Evolutionary conservation across 768 basidiomycete species (phyloP), one percentile per base, ranked within the genome.

Genomic region (Mrakia hoshinonis): DNA sequence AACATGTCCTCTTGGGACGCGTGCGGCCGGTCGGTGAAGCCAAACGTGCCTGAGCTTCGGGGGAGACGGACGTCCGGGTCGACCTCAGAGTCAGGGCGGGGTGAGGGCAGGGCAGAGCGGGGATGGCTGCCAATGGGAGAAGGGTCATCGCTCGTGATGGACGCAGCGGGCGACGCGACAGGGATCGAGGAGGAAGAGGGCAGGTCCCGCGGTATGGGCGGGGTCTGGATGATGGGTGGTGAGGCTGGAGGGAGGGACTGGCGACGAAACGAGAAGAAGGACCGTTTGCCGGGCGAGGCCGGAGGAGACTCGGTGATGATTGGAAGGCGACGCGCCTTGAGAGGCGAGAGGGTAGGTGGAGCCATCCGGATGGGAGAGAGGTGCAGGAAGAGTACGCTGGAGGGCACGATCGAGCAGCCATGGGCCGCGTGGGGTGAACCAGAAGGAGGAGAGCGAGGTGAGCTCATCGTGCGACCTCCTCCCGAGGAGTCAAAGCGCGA

Each of bases 271-370:
- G 58, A 61, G 34, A 36, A 61, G 36, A 61, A 61, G 4, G 54
- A 55, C 15, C 58, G 31, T 38, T 38, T 61, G 31, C 31, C 34
- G 34, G 58, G 58, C 31, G 58, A 61, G 34, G 58, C 18, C 1
- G 58, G 58, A 61, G 58, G 58, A 39, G 58, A 61, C 20, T 61
- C 58, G 4, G 31, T 36, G 58, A 61, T 61, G 58, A 36, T 22
- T 4, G 58, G 34, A 13, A 61, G 34, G 22, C 58, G 58, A 22
- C 58, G 58, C 43, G 43, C 43, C n/a, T 38, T 61, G 9, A 31
- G 7, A 22, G 58, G 31, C 18, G 36, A 22, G 18, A 61, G 58
- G 4, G 36, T 6, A 39, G 31, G 58, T 26, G 55, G 55, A 58
- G 55, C 55, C 55, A 58, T 58, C 22, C 6, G 34, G 34, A 34